These are phyloP conservation scores for Blastobotrys proliferans DNA, from an alignment of 1,139 yeast species.

Conservation along the genomic window DNA sequence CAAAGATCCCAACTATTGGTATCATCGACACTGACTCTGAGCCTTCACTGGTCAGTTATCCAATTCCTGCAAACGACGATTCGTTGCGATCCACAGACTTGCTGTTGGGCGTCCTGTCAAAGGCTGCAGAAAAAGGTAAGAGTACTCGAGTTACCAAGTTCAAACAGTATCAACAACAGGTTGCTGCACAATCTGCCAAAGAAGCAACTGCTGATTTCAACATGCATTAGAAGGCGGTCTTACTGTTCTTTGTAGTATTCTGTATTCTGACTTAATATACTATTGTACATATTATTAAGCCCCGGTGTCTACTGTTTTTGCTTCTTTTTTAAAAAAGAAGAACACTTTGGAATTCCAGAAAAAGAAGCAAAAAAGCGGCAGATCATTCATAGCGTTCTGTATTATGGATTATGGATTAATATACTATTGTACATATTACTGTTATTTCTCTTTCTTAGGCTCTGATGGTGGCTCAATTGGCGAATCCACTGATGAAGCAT, in stretches of 20 bases:
- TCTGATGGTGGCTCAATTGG: constrained; percentile 10
- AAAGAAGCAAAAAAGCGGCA: no score
- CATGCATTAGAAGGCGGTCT: background rate
- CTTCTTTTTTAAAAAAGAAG: no score
- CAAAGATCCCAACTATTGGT: constrained; percentile 89
- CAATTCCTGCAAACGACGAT: constrained; percentile 95
- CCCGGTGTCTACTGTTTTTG: no score
- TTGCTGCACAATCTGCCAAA: background rate
- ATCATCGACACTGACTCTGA: constrained; percentile 92
- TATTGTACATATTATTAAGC: constrained; percentile 9
- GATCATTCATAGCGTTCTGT: no score
- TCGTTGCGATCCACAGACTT: constrained; percentile 77
- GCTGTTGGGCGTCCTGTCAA: constrained; percentile 76
- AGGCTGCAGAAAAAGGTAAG: constrained; percentile 79
- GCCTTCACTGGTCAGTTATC: constrained; percentile 83
- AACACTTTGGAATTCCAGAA: no score
- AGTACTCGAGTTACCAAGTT: constrained; percentile 48
- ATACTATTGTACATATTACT: constrained; percentile 9
- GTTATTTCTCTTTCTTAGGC: constrained; percentile 16
- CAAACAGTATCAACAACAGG: constrained; percentile 7
- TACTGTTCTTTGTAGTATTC: no score
- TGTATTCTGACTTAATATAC: background rate
- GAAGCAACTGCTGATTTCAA: constrained; percentile 4
- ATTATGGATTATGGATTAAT: no score
- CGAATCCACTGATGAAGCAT: constrained; percentile 7